Conservation (phyloP, 2,329 filamentous ascomycete species). For the Paraphoma sp. region DNA sequence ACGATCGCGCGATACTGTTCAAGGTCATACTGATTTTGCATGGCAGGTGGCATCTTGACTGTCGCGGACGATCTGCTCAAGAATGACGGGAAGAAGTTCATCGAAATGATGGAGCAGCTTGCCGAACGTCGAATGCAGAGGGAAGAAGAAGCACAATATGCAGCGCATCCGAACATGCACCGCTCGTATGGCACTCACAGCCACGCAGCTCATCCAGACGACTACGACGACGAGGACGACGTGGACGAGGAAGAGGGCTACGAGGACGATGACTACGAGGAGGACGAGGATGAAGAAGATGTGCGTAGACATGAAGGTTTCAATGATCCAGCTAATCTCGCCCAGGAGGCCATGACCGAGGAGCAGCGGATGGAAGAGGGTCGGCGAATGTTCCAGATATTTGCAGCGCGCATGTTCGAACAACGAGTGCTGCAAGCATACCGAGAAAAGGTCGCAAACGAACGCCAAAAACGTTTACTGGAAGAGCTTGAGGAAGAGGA, state of each 20-base stretch:
- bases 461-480: constrained; percentile 88
- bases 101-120: constrained; percentile 99
- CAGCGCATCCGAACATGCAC: constrained; percentile 63
- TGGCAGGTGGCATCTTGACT: constrained; percentile 90
- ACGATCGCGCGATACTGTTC: constrained; percentile 1
- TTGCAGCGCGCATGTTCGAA: constrained; percentile 98
- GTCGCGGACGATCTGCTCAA: constrained; percentile 98
- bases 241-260: constrained; percentile 66
- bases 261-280: constrained; percentile 65
- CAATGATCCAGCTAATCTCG: constrained; percentile 34
- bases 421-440: constrained; percentile 97
- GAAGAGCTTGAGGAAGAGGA: constrained; percentile 90
- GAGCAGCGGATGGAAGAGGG: constrained; percentile 99
- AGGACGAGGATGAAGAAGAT: constrained; percentile 44
- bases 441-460: constrained; percentile 92
- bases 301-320: constrained; percentile 30
- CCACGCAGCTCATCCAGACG: constrained; percentile 71
- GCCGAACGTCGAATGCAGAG: constrained; percentile 96
- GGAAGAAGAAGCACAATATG: constrained; percentile 83
- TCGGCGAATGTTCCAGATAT: constrained; percentile 98
- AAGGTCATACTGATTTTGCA: constrained; percentile 29
- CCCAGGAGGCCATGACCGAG: constrained; percentile 93
- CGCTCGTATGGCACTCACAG: constrained; percentile 64
- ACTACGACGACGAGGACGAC: constrained; percentile 79
- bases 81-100: constrained; percentile 99